A percentile compares a stretch with the other conserved stretches of the same genome.
Conservation (phyloP, 768 basidiomycete genomes). For the Pholiota microspora region DNA sequence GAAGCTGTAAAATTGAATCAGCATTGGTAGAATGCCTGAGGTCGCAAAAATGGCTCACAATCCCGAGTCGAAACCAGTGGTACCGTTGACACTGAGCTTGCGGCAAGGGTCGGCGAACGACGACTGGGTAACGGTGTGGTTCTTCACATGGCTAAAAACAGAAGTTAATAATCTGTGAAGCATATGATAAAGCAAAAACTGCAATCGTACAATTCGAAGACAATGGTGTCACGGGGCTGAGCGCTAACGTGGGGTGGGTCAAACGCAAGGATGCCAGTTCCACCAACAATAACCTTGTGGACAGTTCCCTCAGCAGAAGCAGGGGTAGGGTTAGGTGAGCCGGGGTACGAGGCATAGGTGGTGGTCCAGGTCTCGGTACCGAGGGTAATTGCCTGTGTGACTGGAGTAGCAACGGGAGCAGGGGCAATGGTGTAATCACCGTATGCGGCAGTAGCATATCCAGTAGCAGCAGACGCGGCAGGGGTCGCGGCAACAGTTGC, state of each 20-base stretch:
- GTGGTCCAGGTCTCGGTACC: constrained; percentile 49
- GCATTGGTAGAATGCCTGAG: neutral
- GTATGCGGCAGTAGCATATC: constrained; percentile 41
- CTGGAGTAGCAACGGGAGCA: constrained; percentile 38
- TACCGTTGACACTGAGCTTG: constrained; percentile 36
- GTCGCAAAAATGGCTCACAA: constrained; percentile 39
- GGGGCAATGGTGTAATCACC: constrained; percentile 52
- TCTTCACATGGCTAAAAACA: constrained; percentile 52
- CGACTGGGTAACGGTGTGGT: constrained; percentile 66
- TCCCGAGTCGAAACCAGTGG: constrained; percentile 52
- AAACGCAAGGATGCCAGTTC: constrained; percentile 43
- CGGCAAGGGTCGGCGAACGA: constrained; percentile 60
- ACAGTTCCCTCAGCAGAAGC: constrained; percentile 42
- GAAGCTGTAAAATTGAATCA: constrained; percentile 21
- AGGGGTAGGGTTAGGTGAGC: constrained; percentile 54
- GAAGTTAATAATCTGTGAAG: constrained; percentile 3
- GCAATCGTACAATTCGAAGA: constrained; percentile 57
- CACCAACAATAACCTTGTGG: constrained; percentile 57
- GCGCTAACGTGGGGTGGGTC: constrained; percentile 50
- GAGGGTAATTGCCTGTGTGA: constrained; percentile 49
- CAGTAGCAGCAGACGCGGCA: constrained; percentile 24
- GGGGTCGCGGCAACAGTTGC: constrained; percentile 30
- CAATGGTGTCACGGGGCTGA: constrained; percentile 49
- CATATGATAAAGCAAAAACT: neutral
- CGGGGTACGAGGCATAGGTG: constrained; percentile 53